A percentile compares a stretch with the other conserved stretches of the same genome.
phyloP scores from a whole-genome alignment of 495 filamentous ascomycete species.

The Penicillium egyptiacum region DNA sequence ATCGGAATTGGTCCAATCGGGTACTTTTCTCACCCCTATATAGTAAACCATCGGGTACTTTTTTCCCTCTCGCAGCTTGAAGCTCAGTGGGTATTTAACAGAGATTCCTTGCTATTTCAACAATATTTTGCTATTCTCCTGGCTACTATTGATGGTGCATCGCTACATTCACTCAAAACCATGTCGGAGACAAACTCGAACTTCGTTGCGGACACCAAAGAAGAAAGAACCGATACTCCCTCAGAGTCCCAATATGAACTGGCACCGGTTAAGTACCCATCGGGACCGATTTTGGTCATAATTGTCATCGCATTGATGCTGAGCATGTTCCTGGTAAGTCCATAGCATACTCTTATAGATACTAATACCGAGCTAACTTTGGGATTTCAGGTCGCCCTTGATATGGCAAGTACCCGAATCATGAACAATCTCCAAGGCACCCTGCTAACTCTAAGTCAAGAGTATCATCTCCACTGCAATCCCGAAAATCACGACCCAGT shows the following conservation, averaged over 20 bases:
- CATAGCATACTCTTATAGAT: neutral
- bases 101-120: slow-evolving; percentile 3
- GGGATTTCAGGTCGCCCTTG: slow-evolving; percentile 1
- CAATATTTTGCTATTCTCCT: slow-evolving; percentile 1
- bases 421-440: neutral
- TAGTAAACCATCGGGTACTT: slow-evolving; percentile 4
- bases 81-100: slow-evolving; percentile 4
- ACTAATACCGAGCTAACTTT: neutral
- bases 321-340: slow-evolving; percentile 5
- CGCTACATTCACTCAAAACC: slow-evolving; percentile 2
- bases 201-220: slow-evolving; percentile 1
- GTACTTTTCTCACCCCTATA: slow-evolving; percentile 3
- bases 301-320: slow-evolving; percentile 5
- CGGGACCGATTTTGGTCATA: slow-evolving; percentile 1
- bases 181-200: slow-evolving; percentile 6
- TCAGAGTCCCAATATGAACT: slow-evolving; percentile 3
- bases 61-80: neutral
- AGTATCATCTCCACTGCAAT: slow-evolving; percentile 54
- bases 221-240: slow-evolving; percentile 4
- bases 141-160: slow-evolving; percentile 1
- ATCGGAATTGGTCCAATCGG: slow-evolving; percentile 2
- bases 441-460: slow-evolving; percentile 4
- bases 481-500: slow-evolving; percentile 54
- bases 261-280: slow-evolving; percentile 2
- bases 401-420: slow-evolving; percentile 5